Conservation (phyloP, 768 basidiomycete genomes). For the Tubosaeta brunneosetosa region DNA sequence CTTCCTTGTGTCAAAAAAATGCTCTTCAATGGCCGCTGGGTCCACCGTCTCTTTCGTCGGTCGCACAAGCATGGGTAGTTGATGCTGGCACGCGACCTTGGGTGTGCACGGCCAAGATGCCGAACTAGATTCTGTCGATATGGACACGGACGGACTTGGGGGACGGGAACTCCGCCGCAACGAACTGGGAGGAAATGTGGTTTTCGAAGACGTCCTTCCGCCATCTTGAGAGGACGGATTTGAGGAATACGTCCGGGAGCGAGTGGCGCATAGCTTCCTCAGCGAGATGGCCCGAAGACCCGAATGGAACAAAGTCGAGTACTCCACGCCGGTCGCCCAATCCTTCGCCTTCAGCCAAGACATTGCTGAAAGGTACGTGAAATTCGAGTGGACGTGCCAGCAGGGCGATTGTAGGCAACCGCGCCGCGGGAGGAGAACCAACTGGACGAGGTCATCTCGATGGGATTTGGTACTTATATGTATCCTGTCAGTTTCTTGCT, state of each 20-base stretch:
- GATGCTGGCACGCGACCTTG: constrained; percentile 4
- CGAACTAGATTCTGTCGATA: constrained; percentile 4
- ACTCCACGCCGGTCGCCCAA: constrained; percentile 28
- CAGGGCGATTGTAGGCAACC: background rate
- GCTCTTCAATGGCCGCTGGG: constrained; percentile 3
- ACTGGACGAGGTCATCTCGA: background rate
- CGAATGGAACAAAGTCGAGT: constrained; percentile 34
- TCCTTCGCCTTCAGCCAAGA: constrained; percentile 30
- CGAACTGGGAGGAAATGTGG: constrained; percentile 9
- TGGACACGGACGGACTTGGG: constrained; percentile 1
- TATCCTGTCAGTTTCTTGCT: constrained; percentile 18
- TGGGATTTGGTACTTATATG: constrained; percentile 19
- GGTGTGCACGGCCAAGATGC: background rate
- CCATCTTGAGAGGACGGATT: constrained; percentile 4
- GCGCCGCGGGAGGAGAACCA: background rate
- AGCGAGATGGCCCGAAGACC: constrained; percentile 30
- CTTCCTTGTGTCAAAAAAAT: constrained; percentile 1
- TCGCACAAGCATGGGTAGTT: constrained; percentile 14
- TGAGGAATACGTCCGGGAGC: constrained; percentile 7
- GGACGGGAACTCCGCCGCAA: constrained; percentile 1
- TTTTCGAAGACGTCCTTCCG: background rate
- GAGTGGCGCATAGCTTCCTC: constrained; percentile 2
- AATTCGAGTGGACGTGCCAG: background rate
- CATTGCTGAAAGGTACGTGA: constrained; percentile 8
- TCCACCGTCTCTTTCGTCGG: constrained; percentile 10